These are phyloP conservation scores for Dictyostelium capitatum DNA, from an alignment of 78 protist species.

Conservation along the genomic window DNA sequence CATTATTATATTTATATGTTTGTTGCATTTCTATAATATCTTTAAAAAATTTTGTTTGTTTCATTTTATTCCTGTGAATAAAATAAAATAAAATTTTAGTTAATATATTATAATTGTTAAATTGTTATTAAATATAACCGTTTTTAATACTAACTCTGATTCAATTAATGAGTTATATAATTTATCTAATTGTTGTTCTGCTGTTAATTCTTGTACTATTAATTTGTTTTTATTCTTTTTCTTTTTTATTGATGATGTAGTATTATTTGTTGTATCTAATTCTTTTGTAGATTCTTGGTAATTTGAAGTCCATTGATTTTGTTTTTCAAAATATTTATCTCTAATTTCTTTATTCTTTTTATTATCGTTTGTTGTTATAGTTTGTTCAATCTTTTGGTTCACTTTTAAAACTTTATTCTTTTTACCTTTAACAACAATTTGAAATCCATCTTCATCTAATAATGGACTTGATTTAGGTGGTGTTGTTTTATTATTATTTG, in stretches of 20 bases:
- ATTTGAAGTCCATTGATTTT: not conserved
- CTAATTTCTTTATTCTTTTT: constrained; percentile 23
- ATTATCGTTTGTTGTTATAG: constrained; percentile 35
- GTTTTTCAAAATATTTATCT: constrained; percentile 46
- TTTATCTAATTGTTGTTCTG: constrained; percentile 32
- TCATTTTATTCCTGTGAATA: constrained; percentile 12
- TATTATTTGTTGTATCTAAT: not conserved
- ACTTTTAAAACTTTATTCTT: constrained; percentile 42
- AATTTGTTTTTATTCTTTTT: constrained; percentile 13
- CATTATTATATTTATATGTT: not conserved
- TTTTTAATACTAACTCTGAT: too few species aligned
- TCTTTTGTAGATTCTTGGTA: constrained; percentile 9
- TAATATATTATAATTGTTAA: too few species aligned
- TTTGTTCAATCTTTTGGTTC: not conserved
- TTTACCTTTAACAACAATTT: constrained; percentile 48
- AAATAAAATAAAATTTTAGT: not conserved
- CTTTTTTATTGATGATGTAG: not conserved
- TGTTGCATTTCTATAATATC: constrained; percentile 2
- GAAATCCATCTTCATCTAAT: constrained; percentile 65
- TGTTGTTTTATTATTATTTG: not conserved
- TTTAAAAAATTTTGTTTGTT: constrained; percentile 42
- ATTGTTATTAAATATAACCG: too few species aligned
- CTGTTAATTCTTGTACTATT: constrained; percentile 14
- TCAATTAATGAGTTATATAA: not conserved
- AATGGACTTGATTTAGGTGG: not conserved